Percentiles rank a stretch among this genome's conserved stretches.
Conservation (phyloP, 768 basidiomycete genomes). For the Tricholomella constricta region DNA sequence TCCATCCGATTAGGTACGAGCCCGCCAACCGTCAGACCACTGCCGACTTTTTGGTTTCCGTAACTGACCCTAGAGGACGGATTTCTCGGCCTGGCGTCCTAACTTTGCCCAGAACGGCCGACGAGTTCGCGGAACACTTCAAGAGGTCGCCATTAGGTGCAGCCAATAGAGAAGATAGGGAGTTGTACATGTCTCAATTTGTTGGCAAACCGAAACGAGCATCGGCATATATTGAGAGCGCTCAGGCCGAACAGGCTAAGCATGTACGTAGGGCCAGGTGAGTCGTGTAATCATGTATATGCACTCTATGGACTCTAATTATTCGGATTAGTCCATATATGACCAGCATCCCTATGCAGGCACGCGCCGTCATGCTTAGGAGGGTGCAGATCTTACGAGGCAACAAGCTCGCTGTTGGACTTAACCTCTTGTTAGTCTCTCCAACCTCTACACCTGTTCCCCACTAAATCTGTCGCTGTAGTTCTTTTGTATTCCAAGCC, state of each 20-base stretch:
- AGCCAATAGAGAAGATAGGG: slow-evolving; percentile 48
- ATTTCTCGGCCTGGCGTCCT: slow-evolving; percentile 45
- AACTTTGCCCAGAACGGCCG: slow-evolving; percentile 52
- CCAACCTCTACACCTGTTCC: slow-evolving; percentile 14
- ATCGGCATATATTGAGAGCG: slow-evolving; percentile 48
- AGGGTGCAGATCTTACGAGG: slow-evolving; percentile 47
- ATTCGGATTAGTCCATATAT: slow-evolving; percentile 40
- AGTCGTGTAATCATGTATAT: neutral
- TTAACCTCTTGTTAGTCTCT: slow-evolving; percentile 36
- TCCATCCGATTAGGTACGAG: slow-evolving; percentile 38
- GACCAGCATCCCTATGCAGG: slow-evolving; percentile 47
- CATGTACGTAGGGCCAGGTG: slow-evolving; percentile 39
- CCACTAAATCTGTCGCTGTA: slow-evolving; percentile 18
- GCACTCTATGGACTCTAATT: slow-evolving; percentile 1
- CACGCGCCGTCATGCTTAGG: slow-evolving; percentile 44
- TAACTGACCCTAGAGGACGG: slow-evolving; percentile 64
- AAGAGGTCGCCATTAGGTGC: slow-evolving; percentile 38
- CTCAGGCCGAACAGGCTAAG: slow-evolving; percentile 50
- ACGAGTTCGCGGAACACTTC: slow-evolving; percentile 58
- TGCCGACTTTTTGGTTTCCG: slow-evolving; percentile 63
- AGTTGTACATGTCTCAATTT: slow-evolving; percentile 42
- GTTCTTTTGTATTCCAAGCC: slow-evolving; percentile 53
- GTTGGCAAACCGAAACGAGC: slow-evolving; percentile 47
- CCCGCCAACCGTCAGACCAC: slow-evolving; percentile 68
- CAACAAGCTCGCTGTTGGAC: slow-evolving; percentile 35